phyloP scores from a whole-genome alignment of 2,329 filamentous ascomycete species.

The Dactylellina leptospora region DNA sequence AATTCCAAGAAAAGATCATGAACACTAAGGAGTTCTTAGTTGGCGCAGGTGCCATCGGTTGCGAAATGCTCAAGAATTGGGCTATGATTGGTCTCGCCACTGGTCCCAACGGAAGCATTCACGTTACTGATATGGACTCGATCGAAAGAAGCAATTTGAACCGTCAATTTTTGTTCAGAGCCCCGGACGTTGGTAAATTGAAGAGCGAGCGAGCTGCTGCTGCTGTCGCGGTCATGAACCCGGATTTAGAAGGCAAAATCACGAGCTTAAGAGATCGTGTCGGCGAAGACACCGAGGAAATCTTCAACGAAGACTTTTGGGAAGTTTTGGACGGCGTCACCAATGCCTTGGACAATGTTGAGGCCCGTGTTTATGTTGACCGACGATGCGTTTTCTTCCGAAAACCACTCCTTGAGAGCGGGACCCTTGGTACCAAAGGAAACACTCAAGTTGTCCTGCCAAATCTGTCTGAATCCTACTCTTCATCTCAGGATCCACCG shows the following conservation, averaged over 20 bases:
- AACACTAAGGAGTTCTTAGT: conserved; percentile 94
- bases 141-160: conserved; percentile 99
- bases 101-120: conserved; percentile 87
- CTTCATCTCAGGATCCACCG: conserved; percentile 92
- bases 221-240: conserved; percentile 95
- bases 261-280: conserved; percentile 86
- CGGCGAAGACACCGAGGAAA: conserved; percentile 86
- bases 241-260: conserved; percentile 87
- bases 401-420: conserved; percentile 94
- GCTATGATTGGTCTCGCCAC: conserved; percentile 96
- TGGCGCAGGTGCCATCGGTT: conserved; percentile 94
- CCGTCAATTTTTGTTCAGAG: conserved; percentile 92
- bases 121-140: conserved; percentile 95
- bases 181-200: conserved; percentile 90
- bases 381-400: conserved; percentile 97
- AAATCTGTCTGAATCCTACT: conserved; percentile 93
- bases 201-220: conserved; percentile 94
- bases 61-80: conserved; percentile 99
- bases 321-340: conserved; percentile 85
- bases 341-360: conserved; percentile 96
- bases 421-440: conserved; percentile 97
- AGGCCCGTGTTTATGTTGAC: conserved; percentile 95
- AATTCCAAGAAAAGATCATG: conserved; percentile 91
- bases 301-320: conserved; percentile 97
- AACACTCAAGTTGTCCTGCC: conserved; percentile 97